Base-by-base conservation (phyloP, 768 basidiomycete species). In the Sarcomyxa edulis region DNA sequence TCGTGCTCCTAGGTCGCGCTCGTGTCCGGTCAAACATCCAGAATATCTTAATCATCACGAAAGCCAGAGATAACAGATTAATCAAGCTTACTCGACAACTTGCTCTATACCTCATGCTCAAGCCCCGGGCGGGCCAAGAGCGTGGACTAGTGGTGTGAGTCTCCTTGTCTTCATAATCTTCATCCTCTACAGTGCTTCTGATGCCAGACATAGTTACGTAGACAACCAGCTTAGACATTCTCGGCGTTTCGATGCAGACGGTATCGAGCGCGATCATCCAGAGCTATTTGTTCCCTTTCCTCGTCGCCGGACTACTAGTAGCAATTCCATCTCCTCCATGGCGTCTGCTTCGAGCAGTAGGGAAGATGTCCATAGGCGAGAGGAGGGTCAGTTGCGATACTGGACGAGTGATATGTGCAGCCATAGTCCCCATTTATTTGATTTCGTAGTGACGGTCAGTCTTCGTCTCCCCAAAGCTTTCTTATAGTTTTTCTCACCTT, bases 371-470 rank as follows among this genome's bases (percentile, higher is more conserved):
- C 43, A 60, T 30, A 39, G 54, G 41, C 55, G 60, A 24, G 83
- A 86, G 25, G 84, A 94, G 39, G 96, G 96, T 1, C 95, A 97
- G 56, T 69, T 99, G 32, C 74, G 96, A 43, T 99, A 97, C 55
- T 99, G 96, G 96, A 97, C 94, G 0, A 83, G 82, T 47, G 85
- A 86, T 30, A 96, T 99, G 95, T 99, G 96, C 61, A 84, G 76
- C 46, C 74, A 75, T 39, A 87, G 78, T 35, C 84, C 95, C 2
- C 88, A 98, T 57, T 70, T 97, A 8, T 98, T 99, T 53, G 95
- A 99, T 61, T 96, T 99, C 55, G 96, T 99, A 41, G 71, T 98
- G 31, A 98, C 96, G 20, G 93, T 96, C 53, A 64, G 89, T 68
- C 14, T 4, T 11, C 7, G 21, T 23, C 9, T 37, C 19, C 35